phyloP scores from a whole-genome alignment of 176 grass and related monocot genomes.

The Aegilops umbellulata region DNA sequence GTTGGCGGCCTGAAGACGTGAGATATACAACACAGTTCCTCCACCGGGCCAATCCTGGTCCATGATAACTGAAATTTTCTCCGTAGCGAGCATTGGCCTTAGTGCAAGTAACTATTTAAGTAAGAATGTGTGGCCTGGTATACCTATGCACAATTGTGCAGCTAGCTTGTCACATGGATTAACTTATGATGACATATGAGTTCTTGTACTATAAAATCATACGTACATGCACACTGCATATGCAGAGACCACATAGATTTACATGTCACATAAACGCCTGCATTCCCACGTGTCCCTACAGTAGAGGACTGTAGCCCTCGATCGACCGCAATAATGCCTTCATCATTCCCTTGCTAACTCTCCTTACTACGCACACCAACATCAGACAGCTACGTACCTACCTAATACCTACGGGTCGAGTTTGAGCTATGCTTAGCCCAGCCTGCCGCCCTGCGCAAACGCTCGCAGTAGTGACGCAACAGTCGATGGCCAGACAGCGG shows the following conservation, averaged over 20 bases:
- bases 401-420: not conserved
- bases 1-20: no score
- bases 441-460: slow-evolving; percentile 10
- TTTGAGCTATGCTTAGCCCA: slow-evolving; percentile 3
- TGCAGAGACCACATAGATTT: not conserved
- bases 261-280: not conserved
- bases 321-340: slow-evolving; percentile 53
- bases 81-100: no score
- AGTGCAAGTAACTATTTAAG: not conserved
- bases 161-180: not conserved
- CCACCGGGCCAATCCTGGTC: no score
- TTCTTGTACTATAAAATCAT: not conserved
- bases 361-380: slow-evolving; percentile 22
- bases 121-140: not conserved
- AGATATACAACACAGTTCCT: no score
- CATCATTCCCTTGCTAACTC: slow-evolving; percentile 51
- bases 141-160: not conserved
- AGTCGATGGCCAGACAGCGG: slow-evolving; percentile 10
- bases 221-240: not conserved
- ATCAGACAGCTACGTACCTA: slow-evolving; percentile 24
- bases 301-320: slow-evolving; percentile 28
- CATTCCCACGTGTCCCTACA: slow-evolving; percentile 40
- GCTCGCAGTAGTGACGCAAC: slow-evolving; percentile 34
- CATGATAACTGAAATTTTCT: no score
- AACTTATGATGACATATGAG: not conserved